Evolutionary conservation across 768 basidiomycete genomes (phyloP).

Genomic region (Udeniomyces megalosporus): DNA sequence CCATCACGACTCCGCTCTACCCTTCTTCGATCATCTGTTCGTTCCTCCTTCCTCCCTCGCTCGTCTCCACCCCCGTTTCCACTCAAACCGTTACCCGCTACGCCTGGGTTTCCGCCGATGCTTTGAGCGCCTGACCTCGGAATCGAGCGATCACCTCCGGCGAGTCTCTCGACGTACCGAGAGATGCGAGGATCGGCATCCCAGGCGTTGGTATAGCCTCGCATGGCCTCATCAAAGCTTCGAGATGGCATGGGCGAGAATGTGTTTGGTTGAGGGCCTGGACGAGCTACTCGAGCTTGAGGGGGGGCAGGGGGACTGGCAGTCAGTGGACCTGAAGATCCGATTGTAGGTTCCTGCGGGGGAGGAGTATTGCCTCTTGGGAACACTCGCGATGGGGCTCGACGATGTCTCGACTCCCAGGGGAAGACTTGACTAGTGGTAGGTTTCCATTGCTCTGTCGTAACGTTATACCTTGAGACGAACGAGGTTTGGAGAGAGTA

Average conservation of each 20-base stretch:
- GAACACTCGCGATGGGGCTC: conserved; percentile 24
- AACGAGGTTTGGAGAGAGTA: conserved; percentile 45
- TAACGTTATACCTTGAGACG: conserved; percentile 41
- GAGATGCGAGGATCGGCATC: conserved; percentile 66
- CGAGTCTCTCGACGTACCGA: conserved; percentile 41
- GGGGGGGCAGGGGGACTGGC: background rate
- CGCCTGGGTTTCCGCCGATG: background rate
- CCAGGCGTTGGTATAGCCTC: conserved; percentile 61
- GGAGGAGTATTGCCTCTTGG: conserved; percentile 32
- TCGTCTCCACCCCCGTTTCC: conserved; percentile 14
- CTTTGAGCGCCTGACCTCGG: background rate
- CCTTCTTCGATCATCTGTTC: conserved; percentile 16
- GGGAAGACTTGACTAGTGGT: conserved; percentile 72
- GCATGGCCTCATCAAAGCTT: conserved; percentile 26
- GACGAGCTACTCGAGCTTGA: conserved; percentile 4
- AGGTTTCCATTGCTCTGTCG: conserved; percentile 40
- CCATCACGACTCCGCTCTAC: conserved; percentile 51
- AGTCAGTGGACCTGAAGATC: conserved; percentile 9
- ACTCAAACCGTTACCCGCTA: conserved; percentile 18
- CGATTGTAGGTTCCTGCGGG: conserved; percentile 25
- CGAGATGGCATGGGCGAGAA: conserved; percentile 17
- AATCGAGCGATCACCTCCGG: conserved; percentile 20
- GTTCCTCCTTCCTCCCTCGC: conserved; percentile 16
- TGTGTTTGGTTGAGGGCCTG: conserved; percentile 5
- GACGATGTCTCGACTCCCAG: conserved; percentile 51